Conservation (phyloP, 169 alveolate genomes). For the Cryptosporidium bovis region DNA sequence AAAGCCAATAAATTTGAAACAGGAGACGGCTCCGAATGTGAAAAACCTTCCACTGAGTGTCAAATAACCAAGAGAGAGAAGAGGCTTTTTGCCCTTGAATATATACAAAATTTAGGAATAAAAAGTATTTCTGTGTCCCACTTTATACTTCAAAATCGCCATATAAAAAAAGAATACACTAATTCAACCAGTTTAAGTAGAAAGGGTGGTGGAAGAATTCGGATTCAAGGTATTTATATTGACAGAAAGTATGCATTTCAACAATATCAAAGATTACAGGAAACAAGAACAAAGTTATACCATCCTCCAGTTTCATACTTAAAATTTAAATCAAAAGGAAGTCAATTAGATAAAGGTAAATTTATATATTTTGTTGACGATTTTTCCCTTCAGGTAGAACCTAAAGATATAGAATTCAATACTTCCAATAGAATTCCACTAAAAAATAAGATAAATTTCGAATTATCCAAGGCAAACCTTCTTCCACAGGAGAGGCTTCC, state of each 20-base stretch:
- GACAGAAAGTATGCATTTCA: slow-evolving; percentile 73
- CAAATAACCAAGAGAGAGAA: slow-evolving; percentile 39
- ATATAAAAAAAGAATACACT: slow-evolving; percentile 22
- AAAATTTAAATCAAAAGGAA: background rate
- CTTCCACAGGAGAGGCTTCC: slow-evolving; percentile 54
- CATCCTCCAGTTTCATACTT: slow-evolving; percentile 12
- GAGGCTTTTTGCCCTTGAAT: slow-evolving; percentile 60
- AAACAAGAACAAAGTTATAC: slow-evolving; percentile 25
- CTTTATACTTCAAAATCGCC: slow-evolving; percentile 50
- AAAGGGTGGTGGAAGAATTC: slow-evolving; percentile 68
- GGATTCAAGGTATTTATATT: slow-evolving; percentile 69
- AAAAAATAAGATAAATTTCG: slow-evolving; percentile 18
- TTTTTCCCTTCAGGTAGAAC: background rate
- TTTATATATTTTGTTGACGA: slow-evolving; percentile 18
- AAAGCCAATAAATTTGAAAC: background rate
- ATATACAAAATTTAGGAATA: slow-evolving; percentile 59
- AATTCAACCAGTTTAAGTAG: slow-evolving; percentile 62
- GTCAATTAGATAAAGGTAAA: background rate
- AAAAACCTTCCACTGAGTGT: background rate
- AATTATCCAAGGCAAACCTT: background rate
- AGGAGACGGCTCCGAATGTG: background rate
- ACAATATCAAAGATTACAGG: slow-evolving; percentile 39
- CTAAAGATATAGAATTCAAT: background rate
- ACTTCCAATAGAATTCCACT: slow-evolving; percentile 10
- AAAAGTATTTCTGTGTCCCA: slow-evolving; percentile 28